Conservation (phyloP, 2,329 filamentous ascomycete species). For the Penicillium janthinellum region DNA sequence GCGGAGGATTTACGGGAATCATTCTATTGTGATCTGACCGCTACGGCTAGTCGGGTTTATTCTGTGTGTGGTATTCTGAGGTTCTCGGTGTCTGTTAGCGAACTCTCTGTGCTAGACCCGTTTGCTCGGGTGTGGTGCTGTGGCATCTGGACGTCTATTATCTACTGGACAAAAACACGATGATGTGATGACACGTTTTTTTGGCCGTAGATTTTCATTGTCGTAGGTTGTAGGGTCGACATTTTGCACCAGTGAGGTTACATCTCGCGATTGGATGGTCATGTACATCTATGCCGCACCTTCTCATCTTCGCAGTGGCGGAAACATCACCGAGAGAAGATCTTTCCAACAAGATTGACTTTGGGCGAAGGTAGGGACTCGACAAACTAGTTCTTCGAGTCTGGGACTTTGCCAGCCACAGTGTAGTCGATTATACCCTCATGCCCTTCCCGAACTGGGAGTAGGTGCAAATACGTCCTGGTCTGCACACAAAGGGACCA, state of each 20-base stretch:
- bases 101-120: slow-evolving; percentile 21
- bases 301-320: neutral
- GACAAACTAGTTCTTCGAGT: no score
- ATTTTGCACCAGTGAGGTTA: neutral
- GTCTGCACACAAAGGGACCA: neutral
- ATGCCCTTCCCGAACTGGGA: no score
- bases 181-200: slow-evolving; percentile 19
- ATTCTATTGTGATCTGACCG: neutral
- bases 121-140: slow-evolving; percentile 27
- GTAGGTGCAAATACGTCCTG: no score
- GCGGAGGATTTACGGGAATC: neutral
- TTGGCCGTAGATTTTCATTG: neutral
- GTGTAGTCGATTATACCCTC: no score
- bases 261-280: neutral
- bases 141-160: slow-evolving; percentile 19
- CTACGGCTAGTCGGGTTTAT: neutral
- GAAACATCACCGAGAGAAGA: no score
- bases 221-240: neutral
- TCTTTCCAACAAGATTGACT: no score
- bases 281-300: neutral
- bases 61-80: neutral
- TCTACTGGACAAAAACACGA: slow-evolving; percentile 23
- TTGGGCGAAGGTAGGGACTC: no score
- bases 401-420: no score
- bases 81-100: neutral